phyloP scores from a whole-genome alignment of 2,329 filamentous ascomycete species.

The Annulohypoxylon truncatum region DNA sequence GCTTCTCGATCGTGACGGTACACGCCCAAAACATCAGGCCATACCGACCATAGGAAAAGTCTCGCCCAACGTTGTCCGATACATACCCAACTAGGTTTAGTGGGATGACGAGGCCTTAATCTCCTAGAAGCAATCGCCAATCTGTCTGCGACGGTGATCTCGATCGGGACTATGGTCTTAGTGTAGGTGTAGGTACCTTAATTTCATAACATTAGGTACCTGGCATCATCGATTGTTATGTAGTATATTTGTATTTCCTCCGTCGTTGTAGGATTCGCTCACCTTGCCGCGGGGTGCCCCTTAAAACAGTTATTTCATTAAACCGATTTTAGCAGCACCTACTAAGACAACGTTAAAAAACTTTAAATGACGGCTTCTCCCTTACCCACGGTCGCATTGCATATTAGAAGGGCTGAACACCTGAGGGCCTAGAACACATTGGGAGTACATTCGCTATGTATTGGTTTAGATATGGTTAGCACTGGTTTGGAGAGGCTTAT shows the following conservation, averaged over 20 bases:
- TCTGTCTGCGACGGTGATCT: conserved; percentile 34
- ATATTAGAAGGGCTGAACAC: conserved; percentile 36
- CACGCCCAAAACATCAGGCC: conserved; percentile 18
- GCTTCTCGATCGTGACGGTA: conserved; percentile 10
- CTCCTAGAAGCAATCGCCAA: conserved; percentile 31
- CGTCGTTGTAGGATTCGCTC: conserved; percentile 17
- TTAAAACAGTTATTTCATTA: conserved; percentile 40
- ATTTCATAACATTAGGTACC: background rate
- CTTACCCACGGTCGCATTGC: conserved; percentile 37
- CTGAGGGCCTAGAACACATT: conserved; percentile 25
- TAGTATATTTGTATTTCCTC: conserved; percentile 7
- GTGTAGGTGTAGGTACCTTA: background rate
- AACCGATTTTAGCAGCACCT: conserved; percentile 25
- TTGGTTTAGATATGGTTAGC: background rate
- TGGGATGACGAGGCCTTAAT: conserved; percentile 37
- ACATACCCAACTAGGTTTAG: conserved; percentile 32
- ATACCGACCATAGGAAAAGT: background rate
- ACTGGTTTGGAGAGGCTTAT: conserved; percentile 27
- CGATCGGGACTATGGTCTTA: conserved; percentile 28
- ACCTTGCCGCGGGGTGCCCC: conserved; percentile 32
- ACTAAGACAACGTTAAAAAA: conserved; percentile 28
- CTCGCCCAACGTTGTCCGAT: background rate
- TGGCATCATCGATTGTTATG: background rate
- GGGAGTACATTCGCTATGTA: background rate
- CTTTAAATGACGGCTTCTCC: conserved; percentile 35